These are phyloP conservation scores for Lodderomyces margitis DNA, from an alignment of 1,139 yeast genomes.

Conservation along the genomic window DNA sequence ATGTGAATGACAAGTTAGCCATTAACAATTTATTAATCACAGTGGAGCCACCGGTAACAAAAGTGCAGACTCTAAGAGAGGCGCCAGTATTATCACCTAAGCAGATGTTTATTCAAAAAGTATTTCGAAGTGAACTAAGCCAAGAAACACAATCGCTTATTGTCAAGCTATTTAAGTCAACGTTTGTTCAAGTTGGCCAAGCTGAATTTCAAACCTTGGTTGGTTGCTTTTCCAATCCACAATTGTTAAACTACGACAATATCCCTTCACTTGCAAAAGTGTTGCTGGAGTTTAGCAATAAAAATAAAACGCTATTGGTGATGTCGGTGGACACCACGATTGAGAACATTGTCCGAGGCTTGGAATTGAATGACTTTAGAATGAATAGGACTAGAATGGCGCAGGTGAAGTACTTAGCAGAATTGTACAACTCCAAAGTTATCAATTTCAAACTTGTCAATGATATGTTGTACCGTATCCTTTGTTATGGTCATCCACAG, in stretches of 20 bases:
- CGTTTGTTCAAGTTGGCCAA: conserved; percentile 46
- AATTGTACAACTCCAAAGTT: conserved; percentile 50
- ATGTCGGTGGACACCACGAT: conserved; percentile 60
- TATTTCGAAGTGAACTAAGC: conserved; percentile 54
- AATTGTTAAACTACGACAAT: conserved; percentile 57
- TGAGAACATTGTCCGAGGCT: conserved; percentile 62
- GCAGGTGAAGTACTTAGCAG: conserved; percentile 59
- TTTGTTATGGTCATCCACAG: conserved; percentile 67
- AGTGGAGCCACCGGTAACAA: conserved; percentile 57
- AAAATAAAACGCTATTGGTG: conserved; percentile 38
- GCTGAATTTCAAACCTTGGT: conserved; percentile 40
- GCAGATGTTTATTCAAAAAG: conserved; percentile 48
- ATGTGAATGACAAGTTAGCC: conserved; percentile 57
- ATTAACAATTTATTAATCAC: conserved; percentile 58
- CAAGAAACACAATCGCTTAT: conserved; percentile 33
- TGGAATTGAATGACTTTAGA: conserved; percentile 64
- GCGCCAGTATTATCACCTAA: conserved; percentile 30
- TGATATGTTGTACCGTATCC: conserved; percentile 56
- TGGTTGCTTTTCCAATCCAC: conserved; percentile 61
- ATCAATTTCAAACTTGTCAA: conserved; percentile 47
- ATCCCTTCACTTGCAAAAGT: conserved; percentile 51
- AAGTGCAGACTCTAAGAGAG: conserved; percentile 23
- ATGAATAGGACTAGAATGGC: conserved; percentile 63
- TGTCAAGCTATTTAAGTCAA: conserved; percentile 36
- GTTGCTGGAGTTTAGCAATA: conserved; percentile 32